phyloP scores from a whole-genome alignment of 1,284 basidiomycete species.

The Vanrija sp. region DNA sequence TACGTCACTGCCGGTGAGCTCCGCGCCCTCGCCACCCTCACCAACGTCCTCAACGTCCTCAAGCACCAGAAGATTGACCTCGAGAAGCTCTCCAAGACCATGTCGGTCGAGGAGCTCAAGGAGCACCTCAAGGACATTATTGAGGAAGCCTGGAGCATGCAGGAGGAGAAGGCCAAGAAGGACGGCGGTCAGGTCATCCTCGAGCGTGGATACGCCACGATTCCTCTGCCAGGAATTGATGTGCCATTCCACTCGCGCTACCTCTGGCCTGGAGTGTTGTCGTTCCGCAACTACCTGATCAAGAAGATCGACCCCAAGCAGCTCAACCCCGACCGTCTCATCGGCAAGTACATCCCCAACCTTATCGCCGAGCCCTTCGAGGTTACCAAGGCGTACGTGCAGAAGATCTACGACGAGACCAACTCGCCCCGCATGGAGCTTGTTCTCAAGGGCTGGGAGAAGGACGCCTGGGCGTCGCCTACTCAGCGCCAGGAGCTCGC shows the following conservation, averaged over 20 bases:
- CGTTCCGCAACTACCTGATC: constrained; percentile 68
- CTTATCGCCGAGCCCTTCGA: constrained; percentile 92
- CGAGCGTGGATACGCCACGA: constrained; percentile 93
- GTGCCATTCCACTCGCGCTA: constrained; percentile 98
- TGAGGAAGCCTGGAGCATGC: constrained; percentile 71
- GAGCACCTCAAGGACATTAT: constrained; percentile 81
- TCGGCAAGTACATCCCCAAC: constrained; percentile 96
- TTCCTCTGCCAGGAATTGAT: constrained; percentile 94
- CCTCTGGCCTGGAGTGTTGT: constrained; percentile 97
- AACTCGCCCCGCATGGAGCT: constrained; percentile 89
- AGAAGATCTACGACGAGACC: constrained; percentile 92
- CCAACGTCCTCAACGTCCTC: constrained; percentile 93
- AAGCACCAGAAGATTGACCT: constrained; percentile 97
- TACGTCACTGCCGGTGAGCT: constrained; percentile 98
- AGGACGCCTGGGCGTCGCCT: constrained; percentile 76
- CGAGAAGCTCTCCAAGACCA: constrained; percentile 63
- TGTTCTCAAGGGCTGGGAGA: constrained; percentile 88
- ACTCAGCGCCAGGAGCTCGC: constrained; percentile 88
- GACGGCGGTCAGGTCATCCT: constrained; percentile 76
- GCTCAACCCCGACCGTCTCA: constrained; percentile 84
- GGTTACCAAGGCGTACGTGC: constrained; percentile 82
- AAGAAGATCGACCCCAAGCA: constrained; percentile 94
- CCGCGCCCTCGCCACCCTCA: constrained; percentile 85
- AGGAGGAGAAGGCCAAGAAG: constrained; percentile 69
- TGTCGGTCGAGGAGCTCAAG: constrained; percentile 48